Conservation (phyloP, 805 yeast genomes). For the Yamadazyma paraphyllophila region DNA sequence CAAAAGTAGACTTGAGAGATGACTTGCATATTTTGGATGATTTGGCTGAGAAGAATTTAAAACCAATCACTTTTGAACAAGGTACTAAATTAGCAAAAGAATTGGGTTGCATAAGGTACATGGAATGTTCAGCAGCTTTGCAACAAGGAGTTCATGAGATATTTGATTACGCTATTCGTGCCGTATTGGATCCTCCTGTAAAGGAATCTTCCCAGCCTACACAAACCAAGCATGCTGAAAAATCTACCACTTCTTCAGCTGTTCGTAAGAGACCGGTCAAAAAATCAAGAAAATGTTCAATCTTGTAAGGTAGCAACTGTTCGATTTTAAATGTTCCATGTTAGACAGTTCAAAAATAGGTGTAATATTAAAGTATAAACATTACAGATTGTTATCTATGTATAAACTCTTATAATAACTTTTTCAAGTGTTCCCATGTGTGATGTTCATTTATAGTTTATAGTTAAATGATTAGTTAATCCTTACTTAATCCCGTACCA, state of each 20-base stretch:
- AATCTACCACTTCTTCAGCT: conserved; percentile 6
- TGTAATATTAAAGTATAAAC: background rate
- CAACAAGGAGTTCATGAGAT: conserved; percentile 84
- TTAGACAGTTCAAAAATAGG: background rate
- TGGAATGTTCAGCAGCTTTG: conserved; percentile 89
- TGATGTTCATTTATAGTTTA: too few species aligned
- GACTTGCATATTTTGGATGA: conserved; percentile 74
- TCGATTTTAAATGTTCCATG: too few species aligned
- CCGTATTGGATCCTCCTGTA: conserved; percentile 57
- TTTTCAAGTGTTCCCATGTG: background rate
- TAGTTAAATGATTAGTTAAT: too few species aligned
- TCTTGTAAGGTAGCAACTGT: conserved; percentile 24
- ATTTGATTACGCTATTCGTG: conserved; percentile 77
- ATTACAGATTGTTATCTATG: conserved; percentile 6
- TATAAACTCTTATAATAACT: background rate
- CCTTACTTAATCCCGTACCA: conserved; percentile 33
- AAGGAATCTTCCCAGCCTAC: conserved; percentile 14
- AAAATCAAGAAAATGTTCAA: conserved; percentile 39
- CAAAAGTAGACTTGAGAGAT: conserved; percentile 84
- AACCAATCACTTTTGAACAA: conserved; percentile 61
- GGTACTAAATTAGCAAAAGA: conserved; percentile 69
- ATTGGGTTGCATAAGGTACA: conserved; percentile 67
- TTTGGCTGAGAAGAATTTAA: conserved; percentile 56
- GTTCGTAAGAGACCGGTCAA: conserved; percentile 26
- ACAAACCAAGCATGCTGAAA: conserved; percentile 7